Evolutionary conservation across 306 rosid species (phyloP).

Genomic region (Leucaena leucocephala): DNA sequence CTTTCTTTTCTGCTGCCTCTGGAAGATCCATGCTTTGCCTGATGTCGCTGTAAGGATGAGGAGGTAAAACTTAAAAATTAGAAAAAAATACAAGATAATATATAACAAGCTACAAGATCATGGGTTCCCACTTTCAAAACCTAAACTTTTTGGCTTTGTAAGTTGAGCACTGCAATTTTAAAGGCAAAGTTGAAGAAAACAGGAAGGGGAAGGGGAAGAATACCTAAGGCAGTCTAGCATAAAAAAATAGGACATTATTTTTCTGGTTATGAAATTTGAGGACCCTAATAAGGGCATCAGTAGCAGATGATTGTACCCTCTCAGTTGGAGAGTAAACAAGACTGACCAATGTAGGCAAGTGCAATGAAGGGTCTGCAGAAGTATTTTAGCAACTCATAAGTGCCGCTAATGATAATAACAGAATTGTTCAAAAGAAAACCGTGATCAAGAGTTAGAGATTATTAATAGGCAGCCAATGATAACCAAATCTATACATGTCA

Average conservation of each 20-base stretch:
- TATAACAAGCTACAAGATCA: not conserved
- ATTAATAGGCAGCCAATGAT: not conserved
- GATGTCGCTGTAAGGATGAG: slow-evolving; percentile 59
- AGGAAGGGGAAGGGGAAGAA: not conserved
- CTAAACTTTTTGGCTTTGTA: slow-evolving; percentile 20
- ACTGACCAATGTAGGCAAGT: slow-evolving; percentile 66
- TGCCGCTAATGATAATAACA: not conserved
- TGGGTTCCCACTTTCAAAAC: slow-evolving; percentile 30
- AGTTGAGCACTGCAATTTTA: slow-evolving; percentile 11
- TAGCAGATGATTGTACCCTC: slow-evolving; percentile 60
- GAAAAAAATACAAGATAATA: slow-evolving; percentile 23
- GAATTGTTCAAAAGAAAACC: not conserved
- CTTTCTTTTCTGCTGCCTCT: slow-evolving; percentile 46
- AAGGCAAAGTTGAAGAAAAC: too few relatives aligned
- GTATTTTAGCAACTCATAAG: slow-evolving; percentile 34
- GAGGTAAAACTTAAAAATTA: slow-evolving; percentile 31
- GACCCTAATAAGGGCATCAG: slow-evolving; percentile 58
- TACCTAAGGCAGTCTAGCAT: slow-evolving; percentile 88
- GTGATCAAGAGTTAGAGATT: not conserved
- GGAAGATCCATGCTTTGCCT: slow-evolving; percentile 47
- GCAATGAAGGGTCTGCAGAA: slow-evolving; percentile 76
- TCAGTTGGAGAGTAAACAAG: slow-evolving; percentile 62
- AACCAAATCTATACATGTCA: slow-evolving; percentile 13
- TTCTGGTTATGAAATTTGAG: slow-evolving; percentile 71
- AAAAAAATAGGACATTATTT: slow-evolving; percentile 61